A percentile compares a stretch with the other conserved stretches of the same genome.
Conservation (phyloP, 1,284 basidiomycete genomes). For the Tilletia caries region DNA sequence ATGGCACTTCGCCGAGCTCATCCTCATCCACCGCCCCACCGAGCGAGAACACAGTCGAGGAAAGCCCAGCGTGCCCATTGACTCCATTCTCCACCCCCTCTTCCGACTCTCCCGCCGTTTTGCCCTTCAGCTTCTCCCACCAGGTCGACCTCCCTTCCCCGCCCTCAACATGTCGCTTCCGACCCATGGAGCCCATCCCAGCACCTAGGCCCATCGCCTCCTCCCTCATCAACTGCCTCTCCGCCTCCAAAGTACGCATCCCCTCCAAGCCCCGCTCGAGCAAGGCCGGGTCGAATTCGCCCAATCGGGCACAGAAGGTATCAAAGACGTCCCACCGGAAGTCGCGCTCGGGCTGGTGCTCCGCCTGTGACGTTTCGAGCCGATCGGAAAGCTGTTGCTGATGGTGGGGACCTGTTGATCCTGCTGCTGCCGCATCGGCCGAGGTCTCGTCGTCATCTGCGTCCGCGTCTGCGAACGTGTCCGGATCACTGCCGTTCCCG, state of each 20-base stretch:
- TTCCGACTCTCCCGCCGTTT: too few relatives aligned
- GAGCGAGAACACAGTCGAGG: slow-evolving; percentile 1
- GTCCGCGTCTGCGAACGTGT: slow-evolving; percentile 31
- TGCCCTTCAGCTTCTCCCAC: slow-evolving; percentile 17
- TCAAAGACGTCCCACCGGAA: slow-evolving; percentile 28
- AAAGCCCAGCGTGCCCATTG: not conserved
- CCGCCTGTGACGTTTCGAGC: not conserved
- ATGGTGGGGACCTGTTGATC: not conserved
- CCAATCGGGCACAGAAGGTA: slow-evolving; percentile 32
- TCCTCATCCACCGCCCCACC: slow-evolving; percentile 10
- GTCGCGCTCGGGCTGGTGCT: not conserved
- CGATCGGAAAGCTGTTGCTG: not conserved
- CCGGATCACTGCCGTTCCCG: slow-evolving; percentile 14
- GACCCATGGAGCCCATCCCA: not conserved
- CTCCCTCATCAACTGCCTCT: not conserved
- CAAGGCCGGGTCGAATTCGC: slow-evolving; percentile 25
- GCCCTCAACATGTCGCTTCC: not conserved
- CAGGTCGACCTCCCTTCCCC: not conserved
- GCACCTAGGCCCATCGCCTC: not conserved
- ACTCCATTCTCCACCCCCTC: not conserved
- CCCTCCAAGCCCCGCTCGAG: slow-evolving; percentile 24
- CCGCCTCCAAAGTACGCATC: slow-evolving; percentile 22
- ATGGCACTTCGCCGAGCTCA: slow-evolving; percentile 22
- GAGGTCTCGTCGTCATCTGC: slow-evolving; percentile 30
- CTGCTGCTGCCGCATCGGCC: slow-evolving; percentile 19